A percentile compares a stretch with the other conserved stretches of the same genome.
These are phyloP conservation scores for Rehmannia glutinosa DNA, from an alignment of 257 asterid genomes.

Conservation along the genomic window DNA sequence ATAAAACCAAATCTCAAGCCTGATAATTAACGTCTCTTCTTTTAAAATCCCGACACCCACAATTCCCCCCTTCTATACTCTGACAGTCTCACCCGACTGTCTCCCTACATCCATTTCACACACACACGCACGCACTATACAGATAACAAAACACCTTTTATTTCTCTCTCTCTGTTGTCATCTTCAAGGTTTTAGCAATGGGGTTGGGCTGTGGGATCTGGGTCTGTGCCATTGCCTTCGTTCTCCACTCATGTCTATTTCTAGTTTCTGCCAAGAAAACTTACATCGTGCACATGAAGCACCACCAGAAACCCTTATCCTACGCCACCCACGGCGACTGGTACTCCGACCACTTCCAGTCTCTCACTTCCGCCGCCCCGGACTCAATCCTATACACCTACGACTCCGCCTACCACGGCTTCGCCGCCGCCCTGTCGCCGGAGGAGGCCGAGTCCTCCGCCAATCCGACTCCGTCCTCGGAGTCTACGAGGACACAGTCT, in stretches of 20 bases:
- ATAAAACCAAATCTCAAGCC: slow-evolving; percentile 4
- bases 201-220: slow-evolving; percentile 10
- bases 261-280: slow-evolving; percentile 20
- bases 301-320: slow-evolving; percentile 25
- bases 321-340: slow-evolving; percentile 41
- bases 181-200: slow-evolving; percentile 30
- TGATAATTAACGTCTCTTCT: not conserved
- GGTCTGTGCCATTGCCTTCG: not conserved
- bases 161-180: not conserved
- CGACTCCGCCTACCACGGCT: slow-evolving; percentile 40
- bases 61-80: slow-evolving; percentile 1
- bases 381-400: slow-evolving; percentile 44
- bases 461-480: slow-evolving; percentile 40
- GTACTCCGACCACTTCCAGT: slow-evolving; percentile 42
- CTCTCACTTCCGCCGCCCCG: slow-evolving; percentile 33
- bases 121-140: no score
- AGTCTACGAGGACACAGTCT: slow-evolving; percentile 44
- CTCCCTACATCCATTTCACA: not conserved
- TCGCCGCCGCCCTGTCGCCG: slow-evolving; percentile 36
- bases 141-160: no score
- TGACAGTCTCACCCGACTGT: slow-evolving; percentile 23
- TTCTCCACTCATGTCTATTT: slow-evolving; percentile 27
- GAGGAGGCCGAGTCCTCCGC: slow-evolving; percentile 41
- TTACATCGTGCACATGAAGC: slow-evolving; percentile 47
- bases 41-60: slow-evolving; percentile 20